Evolutionary conservation across 495 filamentous ascomycete genomes (phyloP).

Genomic region (Platismatia glauca): DNA sequence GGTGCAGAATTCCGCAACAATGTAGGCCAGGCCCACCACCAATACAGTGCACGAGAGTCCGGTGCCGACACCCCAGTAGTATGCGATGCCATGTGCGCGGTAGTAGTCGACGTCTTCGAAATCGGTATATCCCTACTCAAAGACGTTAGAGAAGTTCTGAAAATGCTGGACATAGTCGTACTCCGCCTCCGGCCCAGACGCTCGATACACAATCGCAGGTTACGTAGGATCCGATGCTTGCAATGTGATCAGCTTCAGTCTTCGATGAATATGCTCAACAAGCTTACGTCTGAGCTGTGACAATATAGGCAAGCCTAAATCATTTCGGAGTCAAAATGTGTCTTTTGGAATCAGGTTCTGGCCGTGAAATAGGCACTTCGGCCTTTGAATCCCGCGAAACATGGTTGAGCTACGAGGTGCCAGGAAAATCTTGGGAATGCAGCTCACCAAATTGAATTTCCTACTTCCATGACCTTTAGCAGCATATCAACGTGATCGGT

Average conservation of each 20-base stretch:
- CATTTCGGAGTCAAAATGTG: not conserved
- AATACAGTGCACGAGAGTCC: slow-evolving; percentile 25
- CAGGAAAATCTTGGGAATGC: not conserved
- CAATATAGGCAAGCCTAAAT: slow-evolving; percentile 16
- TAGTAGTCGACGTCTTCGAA: slow-evolving; percentile 21
- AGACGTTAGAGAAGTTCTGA: not conserved
- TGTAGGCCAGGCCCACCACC: slow-evolving; percentile 28
- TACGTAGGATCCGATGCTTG: not conserved
- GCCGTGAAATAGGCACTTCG: not conserved
- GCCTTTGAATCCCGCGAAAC: not conserved
- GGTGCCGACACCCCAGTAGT: slow-evolving; percentile 30
- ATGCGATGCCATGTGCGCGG: slow-evolving; percentile 5
- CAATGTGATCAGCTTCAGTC: not conserved
- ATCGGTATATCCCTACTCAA: slow-evolving; percentile 25
- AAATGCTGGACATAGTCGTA: not conserved
- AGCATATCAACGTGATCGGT: not conserved
- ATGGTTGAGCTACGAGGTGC: too few species aligned
- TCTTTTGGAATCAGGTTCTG: not conserved
- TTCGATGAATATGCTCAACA: slow-evolving; percentile 4
- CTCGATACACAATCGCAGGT: slow-evolving; percentile 17
- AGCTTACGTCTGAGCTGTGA: slow-evolving; percentile 18
- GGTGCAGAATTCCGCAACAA: slow-evolving; percentile 28
- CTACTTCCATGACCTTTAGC: not conserved
- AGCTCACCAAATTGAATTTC: not conserved
- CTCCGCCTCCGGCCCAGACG: slow-evolving; percentile 10